Percentiles rank a stretch among this genome's conserved stretches.
Conservation (phyloP, 306 rosid genomes). For the Quercus agrifolia region DNA sequence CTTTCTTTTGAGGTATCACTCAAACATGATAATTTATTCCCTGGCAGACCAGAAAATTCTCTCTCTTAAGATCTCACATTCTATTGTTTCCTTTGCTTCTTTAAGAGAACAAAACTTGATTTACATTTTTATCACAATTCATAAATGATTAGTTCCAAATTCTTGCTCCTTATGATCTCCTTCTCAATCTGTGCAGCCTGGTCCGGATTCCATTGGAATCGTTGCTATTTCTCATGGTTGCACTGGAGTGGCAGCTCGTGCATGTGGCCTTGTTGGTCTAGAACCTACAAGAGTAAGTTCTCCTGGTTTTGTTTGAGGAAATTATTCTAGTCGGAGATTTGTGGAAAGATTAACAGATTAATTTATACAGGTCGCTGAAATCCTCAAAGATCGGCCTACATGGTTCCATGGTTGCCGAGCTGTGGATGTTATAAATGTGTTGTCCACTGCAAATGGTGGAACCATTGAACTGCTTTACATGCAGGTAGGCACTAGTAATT, state of each 20-base stretch:
- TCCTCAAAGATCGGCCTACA: slow-evolving; percentile 90
- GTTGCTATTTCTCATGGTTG: slow-evolving; percentile 98
- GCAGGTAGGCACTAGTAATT: slow-evolving; percentile 57
- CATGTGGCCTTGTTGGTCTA: slow-evolving; percentile 96
- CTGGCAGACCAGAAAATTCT: neutral
- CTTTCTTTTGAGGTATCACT: neutral
- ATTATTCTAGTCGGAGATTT: neutral
- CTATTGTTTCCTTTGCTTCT: neutral
- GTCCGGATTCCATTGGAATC: slow-evolving; percentile 99
- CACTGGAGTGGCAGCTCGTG: slow-evolving; percentile 99
- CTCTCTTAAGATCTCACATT: neutral
- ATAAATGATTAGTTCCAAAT: neutral
- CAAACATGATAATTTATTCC: neutral
- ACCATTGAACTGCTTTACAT: slow-evolving; percentile 92
- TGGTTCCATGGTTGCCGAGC: slow-evolving; percentile 95
- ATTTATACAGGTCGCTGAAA: slow-evolving; percentile 74
- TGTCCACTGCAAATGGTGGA: slow-evolving; percentile 91
- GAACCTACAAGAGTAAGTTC: slow-evolving; percentile 92
- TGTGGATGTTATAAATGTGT: slow-evolving; percentile 69
- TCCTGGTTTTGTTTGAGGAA: slow-evolving; percentile 7
- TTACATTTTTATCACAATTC: neutral
- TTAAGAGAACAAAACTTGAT: neutral
- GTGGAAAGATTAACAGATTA: slow-evolving; percentile 1
- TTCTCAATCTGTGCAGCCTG: slow-evolving; percentile 69
- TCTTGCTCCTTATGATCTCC: neutral